Conservation (phyloP, 345 rosid genomes). For the Toxicodendron radicans region DNA sequence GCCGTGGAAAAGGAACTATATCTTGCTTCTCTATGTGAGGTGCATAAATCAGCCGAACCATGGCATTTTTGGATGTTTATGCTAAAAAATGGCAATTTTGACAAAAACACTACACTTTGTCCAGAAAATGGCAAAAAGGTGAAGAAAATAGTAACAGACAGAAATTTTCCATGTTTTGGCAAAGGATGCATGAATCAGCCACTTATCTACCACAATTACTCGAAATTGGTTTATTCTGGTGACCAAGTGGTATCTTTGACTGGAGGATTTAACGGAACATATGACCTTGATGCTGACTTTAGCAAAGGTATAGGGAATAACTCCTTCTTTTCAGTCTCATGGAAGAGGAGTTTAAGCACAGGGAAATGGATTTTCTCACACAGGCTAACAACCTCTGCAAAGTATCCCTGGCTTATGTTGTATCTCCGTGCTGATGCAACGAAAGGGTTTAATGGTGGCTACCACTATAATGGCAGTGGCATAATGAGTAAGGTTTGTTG, state of each 20-base stretch:
- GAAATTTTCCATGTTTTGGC: slow-evolving; percentile 62
- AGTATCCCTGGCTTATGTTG: slow-evolving; percentile 64
- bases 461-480: slow-evolving; percentile 50
- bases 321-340: slow-evolving; percentile 49
- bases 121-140: slow-evolving; percentile 57
- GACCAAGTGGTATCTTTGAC: slow-evolving; percentile 27
- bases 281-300: slow-evolving; percentile 52
- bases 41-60: slow-evolving; percentile 34
- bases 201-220: slow-evolving; percentile 44
- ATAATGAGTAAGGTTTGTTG: slow-evolving; percentile 42
- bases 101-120: slow-evolving; percentile 54
- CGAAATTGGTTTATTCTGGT: slow-evolving; percentile 32
- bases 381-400: slow-evolving; percentile 39
- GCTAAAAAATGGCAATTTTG: slow-evolving; percentile 72
- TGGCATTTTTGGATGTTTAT: slow-evolving; percentile 65
- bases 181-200: slow-evolving; percentile 75
- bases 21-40: slow-evolving; percentile 52
- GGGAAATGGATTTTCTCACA: slow-evolving; percentile 60
- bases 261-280: slow-evolving; percentile 62
- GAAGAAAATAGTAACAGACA: slow-evolving; percentile 39
- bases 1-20: slow-evolving; percentile 56
- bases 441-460: slow-evolving; percentile 52
- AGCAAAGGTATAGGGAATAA: slow-evolving; percentile 26
- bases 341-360: slow-evolving; percentile 43
- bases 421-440: slow-evolving; percentile 56